These are phyloP conservation scores for Pseudocercospora cruenta DNA, from an alignment of 2,329 filamentous ascomycete species.

Conservation along the genomic window DNA sequence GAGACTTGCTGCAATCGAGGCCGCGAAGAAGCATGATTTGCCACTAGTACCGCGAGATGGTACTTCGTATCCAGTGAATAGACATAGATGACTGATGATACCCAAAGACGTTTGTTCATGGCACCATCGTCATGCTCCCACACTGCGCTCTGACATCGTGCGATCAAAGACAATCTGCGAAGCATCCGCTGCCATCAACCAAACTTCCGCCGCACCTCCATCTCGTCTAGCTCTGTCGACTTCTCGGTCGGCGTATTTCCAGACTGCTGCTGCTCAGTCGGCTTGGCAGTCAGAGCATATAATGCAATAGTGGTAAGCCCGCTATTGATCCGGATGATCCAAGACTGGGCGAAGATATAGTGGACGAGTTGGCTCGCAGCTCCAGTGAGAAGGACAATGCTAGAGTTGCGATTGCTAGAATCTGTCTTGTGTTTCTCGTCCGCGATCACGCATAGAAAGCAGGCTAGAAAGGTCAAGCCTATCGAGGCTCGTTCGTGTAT, in stretches of 20 bases:
- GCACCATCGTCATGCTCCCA: background rate
- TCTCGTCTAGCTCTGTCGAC: background rate
- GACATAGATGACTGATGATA: background rate
- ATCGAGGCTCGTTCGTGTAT: background rate
- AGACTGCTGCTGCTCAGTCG: background rate
- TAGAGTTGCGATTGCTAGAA: background rate
- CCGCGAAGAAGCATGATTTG: conserved; percentile 49
- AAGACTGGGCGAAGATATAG: background rate
- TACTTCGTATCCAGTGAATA: background rate
- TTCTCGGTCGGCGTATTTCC: too few species aligned
- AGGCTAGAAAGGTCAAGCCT: background rate
- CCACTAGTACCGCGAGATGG: background rate
- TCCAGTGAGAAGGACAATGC: background rate
- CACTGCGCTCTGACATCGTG: background rate
- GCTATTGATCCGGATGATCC: background rate
- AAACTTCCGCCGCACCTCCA: background rate
- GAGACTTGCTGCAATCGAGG: conserved; percentile 42
- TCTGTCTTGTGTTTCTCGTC: background rate
- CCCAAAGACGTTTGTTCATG: too few species aligned
- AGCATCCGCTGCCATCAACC: background rate
- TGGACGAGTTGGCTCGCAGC: background rate
- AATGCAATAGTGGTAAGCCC: background rate
- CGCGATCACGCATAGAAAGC: background rate
- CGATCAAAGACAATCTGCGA: background rate
- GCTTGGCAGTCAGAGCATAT: background rate